Conservation (phyloP, 441 rosid genomes). For the Bruguiera hainesii region DNA sequence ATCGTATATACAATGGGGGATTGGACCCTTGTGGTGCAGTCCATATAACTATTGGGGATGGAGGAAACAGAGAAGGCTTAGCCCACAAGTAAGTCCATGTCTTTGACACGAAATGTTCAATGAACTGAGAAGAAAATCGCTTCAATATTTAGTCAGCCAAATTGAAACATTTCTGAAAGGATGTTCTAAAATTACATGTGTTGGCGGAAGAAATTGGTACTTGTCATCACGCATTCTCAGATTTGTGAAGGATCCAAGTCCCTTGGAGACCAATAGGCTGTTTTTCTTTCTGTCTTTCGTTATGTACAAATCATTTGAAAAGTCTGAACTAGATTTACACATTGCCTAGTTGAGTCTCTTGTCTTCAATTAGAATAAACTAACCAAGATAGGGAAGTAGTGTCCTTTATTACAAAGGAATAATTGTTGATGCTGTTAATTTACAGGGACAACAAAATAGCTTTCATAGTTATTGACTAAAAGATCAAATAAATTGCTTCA, state of each 20-base stretch:
- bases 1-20: constrained; percentile 64
- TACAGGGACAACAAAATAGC: too few species aligned
- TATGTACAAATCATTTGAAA: too few species aligned
- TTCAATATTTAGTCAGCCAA: neutral
- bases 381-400: neutral
- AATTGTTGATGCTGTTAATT: too few species aligned
- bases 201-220: too few species aligned
- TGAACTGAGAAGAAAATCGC: neutral
- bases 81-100: constrained; percentile 58
- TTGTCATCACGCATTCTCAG: too few species aligned
- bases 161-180: constrained; percentile 1
- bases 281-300: too few species aligned
- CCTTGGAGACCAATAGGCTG: too few species aligned
- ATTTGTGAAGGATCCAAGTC: too few species aligned
- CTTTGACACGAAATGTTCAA: neutral
- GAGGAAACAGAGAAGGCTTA: constrained; percentile 94
- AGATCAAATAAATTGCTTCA: too few species aligned
- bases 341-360: neutral
- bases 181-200: neutral
- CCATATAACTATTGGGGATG: constrained; percentile 94
- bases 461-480: too few species aligned
- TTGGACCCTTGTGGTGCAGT: constrained; percentile 76
- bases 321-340: neutral
- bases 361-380: neutral
- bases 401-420: neutral